Evolutionary conservation across 2,329 filamentous ascomycete species (phyloP).

Genomic region (Neonectria faginata): DNA sequence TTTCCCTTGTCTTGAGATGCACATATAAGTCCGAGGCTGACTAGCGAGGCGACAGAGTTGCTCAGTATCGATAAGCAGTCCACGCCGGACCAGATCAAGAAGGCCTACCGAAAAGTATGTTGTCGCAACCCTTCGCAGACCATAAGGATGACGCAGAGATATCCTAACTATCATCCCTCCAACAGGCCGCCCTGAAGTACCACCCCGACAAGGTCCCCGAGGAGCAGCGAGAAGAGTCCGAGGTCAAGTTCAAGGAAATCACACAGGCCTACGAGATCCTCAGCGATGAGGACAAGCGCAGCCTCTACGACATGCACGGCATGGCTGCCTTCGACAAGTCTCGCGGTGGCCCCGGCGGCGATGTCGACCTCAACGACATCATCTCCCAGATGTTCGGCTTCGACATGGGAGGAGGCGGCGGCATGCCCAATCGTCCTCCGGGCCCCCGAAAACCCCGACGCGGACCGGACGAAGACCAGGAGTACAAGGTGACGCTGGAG

Average conservation of each 20-base stretch:
- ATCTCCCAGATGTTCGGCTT: conserved; percentile 92
- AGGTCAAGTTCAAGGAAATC: conserved; percentile 91
- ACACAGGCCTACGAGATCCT: conserved; percentile 98
- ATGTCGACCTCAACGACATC: conserved; percentile 90
- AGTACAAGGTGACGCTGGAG: conserved; percentile 91
- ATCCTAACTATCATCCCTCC: conserved; percentile 24
- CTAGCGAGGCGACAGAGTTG: conserved; percentile 68
- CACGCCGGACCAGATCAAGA: conserved; percentile 86
- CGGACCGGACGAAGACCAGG: conserved; percentile 86
- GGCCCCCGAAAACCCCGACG: conserved; percentile 73
- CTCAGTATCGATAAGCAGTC: conserved; percentile 80
- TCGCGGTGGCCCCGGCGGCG: conserved; percentile 74
- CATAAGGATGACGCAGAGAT: not conserved
- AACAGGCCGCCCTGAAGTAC: conserved; percentile 83
- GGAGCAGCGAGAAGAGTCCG: conserved; percentile 84
- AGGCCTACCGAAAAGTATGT: conserved; percentile 91
- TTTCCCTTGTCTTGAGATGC: conserved; percentile 1
- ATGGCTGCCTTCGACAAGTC: conserved; percentile 94
- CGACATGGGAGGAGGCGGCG: conserved; percentile 70
- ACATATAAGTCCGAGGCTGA: conserved; percentile 19
- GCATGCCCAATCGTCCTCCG: conserved; percentile 57
- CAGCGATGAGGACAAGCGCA: conserved; percentile 91
- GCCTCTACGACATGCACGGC: conserved; percentile 91
- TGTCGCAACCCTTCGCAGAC: not conserved
- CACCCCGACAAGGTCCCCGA: conserved; percentile 97